These are phyloP conservation scores for Diversispora eburnea DNA, from an alignment of 192 early-diverging fungal genomes.

Conservation along the genomic window DNA sequence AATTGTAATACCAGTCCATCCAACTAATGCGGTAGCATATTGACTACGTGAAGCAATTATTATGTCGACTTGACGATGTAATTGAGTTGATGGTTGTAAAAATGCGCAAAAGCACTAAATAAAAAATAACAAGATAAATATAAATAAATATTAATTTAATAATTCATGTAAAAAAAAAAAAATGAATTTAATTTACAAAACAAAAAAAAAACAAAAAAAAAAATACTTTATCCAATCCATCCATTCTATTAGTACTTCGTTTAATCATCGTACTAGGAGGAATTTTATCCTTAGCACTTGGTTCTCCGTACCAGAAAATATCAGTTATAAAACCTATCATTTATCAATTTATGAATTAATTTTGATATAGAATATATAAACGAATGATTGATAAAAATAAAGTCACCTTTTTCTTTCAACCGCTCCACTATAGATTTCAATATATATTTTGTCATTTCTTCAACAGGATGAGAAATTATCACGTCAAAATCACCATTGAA, in stretches of 20 bases:
- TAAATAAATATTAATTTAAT: not conserved
- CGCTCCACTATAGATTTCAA: conserved; percentile 16
- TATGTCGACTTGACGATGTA: conserved; percentile 35
- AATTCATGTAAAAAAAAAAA: not conserved
- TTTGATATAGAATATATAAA: not conserved
- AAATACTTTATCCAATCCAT: no score
- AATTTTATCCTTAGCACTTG: no score
- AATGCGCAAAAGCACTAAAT: conserved; percentile 35
- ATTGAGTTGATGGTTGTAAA: conserved; percentile 30
- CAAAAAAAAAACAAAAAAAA: not conserved
- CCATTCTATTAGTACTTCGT: no score
- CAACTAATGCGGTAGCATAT: conserved; percentile 29
- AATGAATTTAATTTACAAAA: not conserved
- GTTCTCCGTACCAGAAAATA: not conserved
- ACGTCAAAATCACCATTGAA: conserved; percentile 38
- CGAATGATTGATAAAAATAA: not conserved
- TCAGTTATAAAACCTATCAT: not conserved
- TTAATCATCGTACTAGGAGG: no score
- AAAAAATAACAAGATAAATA: not conserved
- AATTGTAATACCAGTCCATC: conserved; percentile 34
- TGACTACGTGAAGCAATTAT: conserved; percentile 30
- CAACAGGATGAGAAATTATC: conserved; percentile 32
- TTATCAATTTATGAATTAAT: not conserved
- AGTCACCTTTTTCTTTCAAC: conserved; percentile 22
- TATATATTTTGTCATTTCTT: no score